phyloP scores from a whole-genome alignment of 2,329 filamentous ascomycete species.

The Alternaria triticimaculans region DNA sequence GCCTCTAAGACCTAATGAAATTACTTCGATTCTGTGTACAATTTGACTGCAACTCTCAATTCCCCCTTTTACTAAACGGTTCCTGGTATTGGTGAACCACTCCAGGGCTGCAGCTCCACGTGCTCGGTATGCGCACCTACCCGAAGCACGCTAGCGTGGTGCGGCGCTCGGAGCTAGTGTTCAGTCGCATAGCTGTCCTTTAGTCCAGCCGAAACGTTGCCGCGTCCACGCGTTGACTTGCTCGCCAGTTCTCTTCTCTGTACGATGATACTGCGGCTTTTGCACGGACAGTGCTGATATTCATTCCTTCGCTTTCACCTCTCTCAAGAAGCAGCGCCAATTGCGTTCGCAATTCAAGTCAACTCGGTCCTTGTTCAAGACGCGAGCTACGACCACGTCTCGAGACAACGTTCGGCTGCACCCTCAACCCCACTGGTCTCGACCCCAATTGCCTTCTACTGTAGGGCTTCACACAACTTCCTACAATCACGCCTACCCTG shows the following conservation, averaged over 20 bases:
- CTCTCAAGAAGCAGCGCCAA: constrained; percentile 11
- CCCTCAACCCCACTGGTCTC: constrained; percentile 20
- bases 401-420: constrained; percentile 15
- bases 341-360: constrained; percentile 17
- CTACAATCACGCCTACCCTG: constrained; percentile 6
- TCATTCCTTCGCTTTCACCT: constrained; percentile 24
- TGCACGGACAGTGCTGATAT: constrained; percentile 29
- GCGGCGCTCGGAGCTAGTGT: constrained; percentile 19
- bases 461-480: neutral
- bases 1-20: neutral
- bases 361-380: constrained; percentile 3
- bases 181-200: constrained; percentile 43
- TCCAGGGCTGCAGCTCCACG: constrained; percentile 12
- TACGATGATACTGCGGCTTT: constrained; percentile 32
- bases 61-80: neutral
- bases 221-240: constrained; percentile 29
- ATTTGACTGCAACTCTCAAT: too few species aligned
- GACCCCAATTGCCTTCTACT: constrained; percentile 11
- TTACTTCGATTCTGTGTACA: neutral
- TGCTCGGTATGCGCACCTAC: constrained; percentile 17
- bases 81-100: neutral
- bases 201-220: constrained; percentile 35
- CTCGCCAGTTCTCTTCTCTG: constrained; percentile 25
- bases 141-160: constrained; percentile 24
- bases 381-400: constrained; percentile 5